These are phyloP conservation scores for Oidiodendron maius DNA, from an alignment of 495 filamentous ascomycete species.

Conservation along the genomic window DNA sequence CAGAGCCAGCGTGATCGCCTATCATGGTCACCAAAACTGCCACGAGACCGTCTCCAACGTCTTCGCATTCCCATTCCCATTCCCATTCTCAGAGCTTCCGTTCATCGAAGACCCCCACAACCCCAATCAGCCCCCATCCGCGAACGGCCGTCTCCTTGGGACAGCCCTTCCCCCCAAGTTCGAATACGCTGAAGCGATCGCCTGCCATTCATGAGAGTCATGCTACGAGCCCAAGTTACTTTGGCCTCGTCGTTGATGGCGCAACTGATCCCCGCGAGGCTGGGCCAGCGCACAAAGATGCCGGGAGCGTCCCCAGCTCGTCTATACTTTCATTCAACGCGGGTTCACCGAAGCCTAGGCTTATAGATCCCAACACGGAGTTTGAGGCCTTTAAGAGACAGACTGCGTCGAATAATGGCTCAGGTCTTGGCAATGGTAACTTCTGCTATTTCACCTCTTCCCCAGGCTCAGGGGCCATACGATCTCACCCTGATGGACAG, in stretches of 20 bases:
- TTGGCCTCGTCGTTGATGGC: conserved; percentile 64
- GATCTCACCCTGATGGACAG: conserved; percentile 11
- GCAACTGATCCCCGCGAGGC: conserved; percentile 53
- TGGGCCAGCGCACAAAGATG: conserved; percentile 51
- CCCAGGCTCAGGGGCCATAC: conserved; percentile 7
- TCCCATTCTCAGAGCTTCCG: conserved; percentile 32
- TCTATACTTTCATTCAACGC: conserved; percentile 62
- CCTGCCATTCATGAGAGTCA: conserved; percentile 35
- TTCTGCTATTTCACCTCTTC: conserved; percentile 34
- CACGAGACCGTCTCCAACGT: conserved; percentile 30
- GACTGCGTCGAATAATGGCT: conserved; percentile 54
- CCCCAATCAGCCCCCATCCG: conserved; percentile 37
- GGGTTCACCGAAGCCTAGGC: conserved; percentile 60
- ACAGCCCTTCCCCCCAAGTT: conserved; percentile 12
- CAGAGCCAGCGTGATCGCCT: no score
- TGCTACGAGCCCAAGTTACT: conserved; percentile 72
- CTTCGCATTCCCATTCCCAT: conserved; percentile 30
- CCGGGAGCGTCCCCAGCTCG: conserved; percentile 66
- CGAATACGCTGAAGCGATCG: conserved; percentile 34
- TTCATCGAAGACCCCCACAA: conserved; percentile 27
- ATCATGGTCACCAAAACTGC: conserved; percentile 32
- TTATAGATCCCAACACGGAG: conserved; percentile 67
- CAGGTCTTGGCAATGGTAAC: conserved; percentile 41
- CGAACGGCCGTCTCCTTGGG: conserved; percentile 19
- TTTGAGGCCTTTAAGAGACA: conserved; percentile 71